Evolutionary conservation across 805 yeast genomes (phyloP), one percentile per base, ranked within the genome.

Genomic region (Ogataea saltuana): DNA sequence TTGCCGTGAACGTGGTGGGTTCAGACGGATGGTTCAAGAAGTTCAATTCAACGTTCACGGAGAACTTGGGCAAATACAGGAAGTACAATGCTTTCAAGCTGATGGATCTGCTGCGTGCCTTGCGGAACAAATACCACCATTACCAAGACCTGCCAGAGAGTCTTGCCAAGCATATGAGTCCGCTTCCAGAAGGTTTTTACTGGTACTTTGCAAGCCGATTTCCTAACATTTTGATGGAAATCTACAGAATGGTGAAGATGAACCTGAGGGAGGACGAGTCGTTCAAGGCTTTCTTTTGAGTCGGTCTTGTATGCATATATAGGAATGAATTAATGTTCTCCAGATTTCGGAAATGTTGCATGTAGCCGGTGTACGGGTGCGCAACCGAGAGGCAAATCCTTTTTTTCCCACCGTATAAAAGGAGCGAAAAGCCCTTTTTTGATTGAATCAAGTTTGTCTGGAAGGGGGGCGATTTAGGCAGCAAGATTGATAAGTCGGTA

Each of bases 81-180:
- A 90, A 88, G 63, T 93, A 93, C 62, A 83, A 84, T 50, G 76
- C 85, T 0, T 80, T 76, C 44, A 85, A 81, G 54, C 65, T 93
- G 34, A 80, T 89, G 81, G 99, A 93, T 61, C 67, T 93, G 39
- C 65, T 93, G 45, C 71, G 99, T 45, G 97, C 97, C 0, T 64
- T 93, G 53, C 74, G 99, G 55, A 93, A 93, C 68, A 93, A 93
- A 63, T 84, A 88, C 58, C 98, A 93, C 63, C 99, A 93, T 63
- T 91, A 76, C 63, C 88, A 88, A 65, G 99, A 93, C 61, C 67
- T 90, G 59, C 96, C 97, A 1, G 72, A 67, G 8, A 76, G 70
- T 11, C 71, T 93, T 45, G 80, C 78, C 40, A 60, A 59, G 12
- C 72, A 77, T 38, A 84, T 93, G 78, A 83, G 88, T 15, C 84